These are phyloP conservation scores for Neurospora sp. DNA, from an alignment of 2,329 filamentous ascomycete genomes.

Conservation along the genomic window DNA sequence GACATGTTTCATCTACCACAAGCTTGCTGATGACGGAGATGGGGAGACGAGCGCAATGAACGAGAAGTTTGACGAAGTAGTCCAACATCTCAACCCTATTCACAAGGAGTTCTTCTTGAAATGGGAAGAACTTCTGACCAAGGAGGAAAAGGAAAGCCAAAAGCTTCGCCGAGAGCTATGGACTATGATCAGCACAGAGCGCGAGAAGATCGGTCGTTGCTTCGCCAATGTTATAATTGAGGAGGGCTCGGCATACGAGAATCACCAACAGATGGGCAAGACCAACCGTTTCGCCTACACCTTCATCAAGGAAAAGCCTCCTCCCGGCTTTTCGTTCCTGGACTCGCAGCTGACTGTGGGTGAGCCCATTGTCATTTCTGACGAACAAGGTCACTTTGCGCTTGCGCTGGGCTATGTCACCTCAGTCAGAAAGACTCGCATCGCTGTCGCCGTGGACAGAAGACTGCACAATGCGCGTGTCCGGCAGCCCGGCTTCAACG, in stretches of 20 bases:
- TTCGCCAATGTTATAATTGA: constrained; percentile 83
- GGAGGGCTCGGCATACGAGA: constrained; percentile 60
- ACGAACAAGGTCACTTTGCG: constrained; percentile 90
- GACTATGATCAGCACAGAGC: constrained; percentile 87
- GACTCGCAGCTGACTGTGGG: constrained; percentile 83
- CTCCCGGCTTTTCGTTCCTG: constrained; percentile 66
- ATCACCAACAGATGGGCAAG: constrained; percentile 57
- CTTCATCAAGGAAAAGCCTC: constrained; percentile 60
- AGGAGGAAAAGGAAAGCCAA: constrained; percentile 85
- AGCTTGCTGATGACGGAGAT: constrained; percentile 74
- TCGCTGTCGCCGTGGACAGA: constrained; percentile 85
- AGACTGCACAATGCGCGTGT: constrained; percentile 79
- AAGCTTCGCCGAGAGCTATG: constrained; percentile 84
- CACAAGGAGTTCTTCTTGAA: constrained; percentile 84
- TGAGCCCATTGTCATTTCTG: constrained; percentile 92
- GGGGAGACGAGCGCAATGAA: constrained; percentile 74
- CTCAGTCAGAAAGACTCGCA: constrained; percentile 61
- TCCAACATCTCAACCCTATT: constrained; percentile 62
- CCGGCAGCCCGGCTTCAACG: constrained; percentile 66
- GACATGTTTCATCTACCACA: constrained; percentile 89
- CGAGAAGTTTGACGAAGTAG: constrained; percentile 71
- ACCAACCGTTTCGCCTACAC: constrained; percentile 89
- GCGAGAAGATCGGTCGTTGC: constrained; percentile 80
- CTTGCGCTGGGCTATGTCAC: constrained; percentile 87
- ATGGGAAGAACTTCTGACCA: constrained; percentile 88